A percentile compares a stretch with the other conserved stretches of the same genome.
Conservation (phyloP, 1,139 yeast genomes). For the Suhomyces atakaporum region DNA sequence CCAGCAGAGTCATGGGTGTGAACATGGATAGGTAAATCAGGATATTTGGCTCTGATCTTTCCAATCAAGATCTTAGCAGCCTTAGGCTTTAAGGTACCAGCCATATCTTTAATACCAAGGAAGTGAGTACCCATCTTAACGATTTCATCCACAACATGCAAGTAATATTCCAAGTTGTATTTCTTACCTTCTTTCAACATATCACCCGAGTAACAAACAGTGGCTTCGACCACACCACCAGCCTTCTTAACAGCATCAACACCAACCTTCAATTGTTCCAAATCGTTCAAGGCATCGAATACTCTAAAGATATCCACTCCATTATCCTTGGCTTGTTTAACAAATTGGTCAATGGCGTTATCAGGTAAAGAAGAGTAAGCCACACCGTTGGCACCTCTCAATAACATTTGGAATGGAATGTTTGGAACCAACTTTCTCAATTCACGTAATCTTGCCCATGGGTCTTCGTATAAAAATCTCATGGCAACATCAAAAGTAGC, state of each 20-base stretch:
- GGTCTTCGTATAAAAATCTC: conserved; percentile 98
- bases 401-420: conserved; percentile 98
- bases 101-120: conserved; percentile 98
- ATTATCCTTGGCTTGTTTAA: conserved; percentile 86
- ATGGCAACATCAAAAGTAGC: conserved; percentile 98
- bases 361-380: conserved; percentile 98
- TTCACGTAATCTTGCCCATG: conserved; percentile 94
- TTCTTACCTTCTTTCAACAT: conserved; percentile 94
- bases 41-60: conserved; percentile 80
- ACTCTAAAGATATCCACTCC: conserved; percentile 98
- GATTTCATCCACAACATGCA: conserved; percentile 77
- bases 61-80: conserved; percentile 86
- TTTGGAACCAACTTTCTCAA: conserved; percentile 91
- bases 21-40: conserved; percentile 94
- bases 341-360: conserved; percentile 97
- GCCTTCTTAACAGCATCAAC: conserved; percentile 97
- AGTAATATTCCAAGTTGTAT: conserved; percentile 88
- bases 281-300: conserved; percentile 94
- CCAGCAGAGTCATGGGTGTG: conserved; percentile 99
- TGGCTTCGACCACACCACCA: conserved; percentile 98
- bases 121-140: conserved; percentile 95
- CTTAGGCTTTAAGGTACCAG: conserved; percentile 95
- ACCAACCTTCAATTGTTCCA: conserved; percentile 96
- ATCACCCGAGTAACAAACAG: conserved; percentile 98
- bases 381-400: conserved; percentile 99